Percentiles rank a stretch among this genome's conserved stretches.
phyloP scores from a whole-genome alignment of 73 alveolate species.

The Paramecium sonneborni region DNA sequence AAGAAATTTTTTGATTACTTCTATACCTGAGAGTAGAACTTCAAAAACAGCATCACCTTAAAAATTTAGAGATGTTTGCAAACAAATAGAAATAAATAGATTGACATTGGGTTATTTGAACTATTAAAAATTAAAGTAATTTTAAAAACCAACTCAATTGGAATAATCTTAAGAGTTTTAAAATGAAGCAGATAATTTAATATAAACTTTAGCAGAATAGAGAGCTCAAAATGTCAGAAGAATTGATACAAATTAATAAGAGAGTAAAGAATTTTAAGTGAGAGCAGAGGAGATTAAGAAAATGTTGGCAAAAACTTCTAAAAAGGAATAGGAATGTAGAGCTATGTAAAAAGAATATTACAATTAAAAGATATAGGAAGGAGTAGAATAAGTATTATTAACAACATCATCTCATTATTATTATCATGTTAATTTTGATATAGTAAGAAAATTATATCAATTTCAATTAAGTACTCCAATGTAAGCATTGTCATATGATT shows the following conservation, averaged over 20 bases:
- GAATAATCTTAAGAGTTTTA: background rate
- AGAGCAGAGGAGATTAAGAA: conserved; percentile 26
- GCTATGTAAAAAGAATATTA: background rate
- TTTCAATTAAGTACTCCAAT: conserved; percentile 37
- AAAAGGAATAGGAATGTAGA: conserved; percentile 17
- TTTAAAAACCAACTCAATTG: background rate
- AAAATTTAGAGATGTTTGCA: conserved; percentile 8
- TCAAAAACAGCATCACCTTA: conserved; percentile 40
- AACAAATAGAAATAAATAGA: conserved; percentile 49
- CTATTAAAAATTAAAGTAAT: conserved; percentile 30
- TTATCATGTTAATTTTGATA: conserved; percentile 45
- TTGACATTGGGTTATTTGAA: conserved; percentile 30
- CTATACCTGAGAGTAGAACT: conserved; percentile 1
- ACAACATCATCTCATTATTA: conserved; percentile 11
- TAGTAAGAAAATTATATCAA: conserved; percentile 1
- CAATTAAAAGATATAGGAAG: background rate
- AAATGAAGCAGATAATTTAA: conserved; percentile 11
- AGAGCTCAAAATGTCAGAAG: conserved; percentile 1
- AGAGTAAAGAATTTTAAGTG: background rate
- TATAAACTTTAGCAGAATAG: background rate
- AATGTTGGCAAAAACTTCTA: background rate
- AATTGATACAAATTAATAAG: background rate
- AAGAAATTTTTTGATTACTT: conserved; percentile 9
- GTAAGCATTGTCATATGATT: conserved; percentile 22
- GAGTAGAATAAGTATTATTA: background rate